phyloP scores from a whole-genome alignment of 106 monocot species.

The Cymbidium sinense region DNA sequence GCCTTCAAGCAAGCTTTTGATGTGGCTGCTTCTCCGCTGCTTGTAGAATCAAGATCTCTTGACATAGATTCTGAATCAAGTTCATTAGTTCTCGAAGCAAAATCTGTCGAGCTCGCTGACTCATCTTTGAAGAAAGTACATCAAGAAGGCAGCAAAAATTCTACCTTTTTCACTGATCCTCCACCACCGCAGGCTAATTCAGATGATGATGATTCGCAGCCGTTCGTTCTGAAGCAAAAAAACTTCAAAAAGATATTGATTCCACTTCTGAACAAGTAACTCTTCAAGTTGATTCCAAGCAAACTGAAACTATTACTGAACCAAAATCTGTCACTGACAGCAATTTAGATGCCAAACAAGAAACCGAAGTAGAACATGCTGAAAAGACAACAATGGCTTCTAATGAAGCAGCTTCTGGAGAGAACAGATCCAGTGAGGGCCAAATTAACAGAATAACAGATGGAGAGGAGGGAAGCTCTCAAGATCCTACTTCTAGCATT shows the following conservation, averaged over 20 bases:
- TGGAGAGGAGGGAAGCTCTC: background rate
- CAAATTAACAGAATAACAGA: conserved; percentile 3
- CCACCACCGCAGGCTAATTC: background rate
- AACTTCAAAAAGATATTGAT: background rate
- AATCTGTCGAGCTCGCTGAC: background rate
- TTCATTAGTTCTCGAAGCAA: background rate
- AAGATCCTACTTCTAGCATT: background rate
- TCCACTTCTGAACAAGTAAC: background rate
- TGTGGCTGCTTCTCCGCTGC: background rate
- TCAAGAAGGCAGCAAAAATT: background rate
- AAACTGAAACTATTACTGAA: conserved; percentile 13
- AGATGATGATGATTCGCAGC: background rate
- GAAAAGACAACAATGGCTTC: conserved; percentile 11
- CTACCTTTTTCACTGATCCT: background rate
- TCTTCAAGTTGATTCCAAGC: background rate
- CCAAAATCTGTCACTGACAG: background rate
- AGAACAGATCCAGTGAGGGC: background rate
- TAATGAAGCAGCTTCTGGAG: background rate
- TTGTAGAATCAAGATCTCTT: background rate
- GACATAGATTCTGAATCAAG: background rate
- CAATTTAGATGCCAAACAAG: conserved; percentile 3
- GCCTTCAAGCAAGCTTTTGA: background rate
- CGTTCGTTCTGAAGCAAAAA: background rate
- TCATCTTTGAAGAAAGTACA: background rate
- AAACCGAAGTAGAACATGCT: background rate